Evolutionary conservation across 192 early-diverging fungal genomes (phyloP).

Genomic region (Backusella morwellensis): DNA sequence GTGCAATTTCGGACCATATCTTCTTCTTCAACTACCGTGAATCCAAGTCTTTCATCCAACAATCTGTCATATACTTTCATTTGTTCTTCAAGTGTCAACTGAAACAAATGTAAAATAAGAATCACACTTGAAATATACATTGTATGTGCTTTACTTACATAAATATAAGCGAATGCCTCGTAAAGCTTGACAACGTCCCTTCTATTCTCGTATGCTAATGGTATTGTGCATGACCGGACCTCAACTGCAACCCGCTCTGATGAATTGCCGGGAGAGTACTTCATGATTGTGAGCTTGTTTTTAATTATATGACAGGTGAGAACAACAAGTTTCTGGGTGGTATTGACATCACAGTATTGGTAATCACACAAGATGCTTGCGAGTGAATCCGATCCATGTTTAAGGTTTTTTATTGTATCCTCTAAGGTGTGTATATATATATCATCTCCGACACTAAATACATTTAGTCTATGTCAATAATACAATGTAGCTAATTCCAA

Average conservation of each 20-base stretch:
- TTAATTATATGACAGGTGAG: not conserved
- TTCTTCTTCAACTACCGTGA: not conserved
- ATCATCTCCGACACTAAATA: not conserved
- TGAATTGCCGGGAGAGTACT: not conserved
- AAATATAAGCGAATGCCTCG: not conserved
- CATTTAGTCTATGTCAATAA: not conserved
- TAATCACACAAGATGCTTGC: conserved; percentile 1
- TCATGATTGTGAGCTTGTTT: conserved; percentile 2
- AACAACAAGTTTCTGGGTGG: not conserved
- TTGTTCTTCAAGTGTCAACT: not conserved
- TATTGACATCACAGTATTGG: not conserved
- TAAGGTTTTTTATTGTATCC: not conserved
- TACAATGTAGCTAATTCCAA: not conserved
- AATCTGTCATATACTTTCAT: not conserved
- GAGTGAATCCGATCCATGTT: not conserved
- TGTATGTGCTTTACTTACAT: not conserved
- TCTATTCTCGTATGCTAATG: not conserved
- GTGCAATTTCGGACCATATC: not conserved
- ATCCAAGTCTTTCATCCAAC: not conserved
- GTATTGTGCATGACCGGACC: not conserved
- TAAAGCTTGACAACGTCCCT: not conserved
- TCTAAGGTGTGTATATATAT: not conserved
- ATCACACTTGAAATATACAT: not conserved
- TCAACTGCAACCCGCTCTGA: not conserved
- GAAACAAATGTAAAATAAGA: conserved; percentile 3